Conservation (phyloP, 495 filamentous ascomycete species). For the Hypomontagnella submonticulosa region DNA sequence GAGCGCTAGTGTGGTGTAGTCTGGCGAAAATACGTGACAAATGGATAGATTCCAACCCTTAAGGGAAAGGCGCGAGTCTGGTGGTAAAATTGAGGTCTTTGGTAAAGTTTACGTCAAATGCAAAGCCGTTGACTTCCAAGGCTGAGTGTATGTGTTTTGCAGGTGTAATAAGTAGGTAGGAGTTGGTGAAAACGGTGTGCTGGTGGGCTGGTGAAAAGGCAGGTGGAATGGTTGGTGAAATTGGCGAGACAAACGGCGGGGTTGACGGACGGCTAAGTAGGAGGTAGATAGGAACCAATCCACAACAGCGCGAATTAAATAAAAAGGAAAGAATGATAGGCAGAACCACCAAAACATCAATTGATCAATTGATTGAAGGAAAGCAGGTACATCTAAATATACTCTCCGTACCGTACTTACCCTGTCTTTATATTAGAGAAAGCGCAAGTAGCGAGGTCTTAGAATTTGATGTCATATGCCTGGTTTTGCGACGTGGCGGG, state of each 20-base stretch:
- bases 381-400: conserved; percentile 11
- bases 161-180: conserved; percentile 1
- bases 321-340: conserved; percentile 8
- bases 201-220: conserved; percentile 6
- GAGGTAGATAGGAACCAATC: background rate
- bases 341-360: background rate
- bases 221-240: conserved; percentile 3
- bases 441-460: too few species aligned
- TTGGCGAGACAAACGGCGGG: conserved; percentile 8
- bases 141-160: too few species aligned
- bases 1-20: too few species aligned
- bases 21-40: too few species aligned
- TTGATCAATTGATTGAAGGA: background rate
- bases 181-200: conserved; percentile 7
- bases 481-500: too few species aligned
- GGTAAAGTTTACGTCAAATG: too few species aligned
- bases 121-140: too few species aligned
- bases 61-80: too few species aligned
- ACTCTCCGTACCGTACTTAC: background rate
- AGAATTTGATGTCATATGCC: too few species aligned
- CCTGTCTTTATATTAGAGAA: background rate
- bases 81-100: too few species aligned
- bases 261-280: conserved; percentile 5
- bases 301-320: conserved; percentile 4
- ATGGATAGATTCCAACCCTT: too few species aligned